Conservation (phyloP, 202 grass and related monocot genomes). For the Bolboschoenoplectus hybrid region DNA sequence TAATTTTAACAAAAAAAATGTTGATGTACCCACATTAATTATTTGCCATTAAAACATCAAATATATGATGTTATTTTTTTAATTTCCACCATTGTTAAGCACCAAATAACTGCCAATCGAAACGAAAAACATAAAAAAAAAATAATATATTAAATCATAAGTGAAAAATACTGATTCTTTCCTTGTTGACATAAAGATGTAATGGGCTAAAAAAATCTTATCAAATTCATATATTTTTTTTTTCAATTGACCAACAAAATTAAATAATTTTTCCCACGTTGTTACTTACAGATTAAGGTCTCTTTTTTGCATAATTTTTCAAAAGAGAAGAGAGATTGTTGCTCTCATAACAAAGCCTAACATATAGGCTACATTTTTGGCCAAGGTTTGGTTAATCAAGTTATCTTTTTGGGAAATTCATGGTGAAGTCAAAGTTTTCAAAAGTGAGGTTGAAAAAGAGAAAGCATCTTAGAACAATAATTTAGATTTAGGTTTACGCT, state of each 20-base stretch:
- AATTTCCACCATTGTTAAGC: not conserved
- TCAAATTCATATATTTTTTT: too few relatives aligned
- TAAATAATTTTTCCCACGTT: too few relatives aligned
- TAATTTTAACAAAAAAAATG: not conserved
- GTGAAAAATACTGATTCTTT: not conserved
- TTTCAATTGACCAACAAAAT: too few relatives aligned
- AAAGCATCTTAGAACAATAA: not conserved
- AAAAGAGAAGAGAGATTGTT: not conserved
- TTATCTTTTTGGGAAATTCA: not conserved
- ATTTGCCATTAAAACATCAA: too few relatives aligned
- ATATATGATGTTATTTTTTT: not conserved
- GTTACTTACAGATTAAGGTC: not conserved
- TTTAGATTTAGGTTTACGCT: not conserved
- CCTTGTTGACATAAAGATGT: too few relatives aligned
- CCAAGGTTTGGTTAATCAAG: not conserved
- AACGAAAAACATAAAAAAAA: not conserved
- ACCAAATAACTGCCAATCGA: not conserved
- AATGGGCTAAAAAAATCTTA: too few relatives aligned
- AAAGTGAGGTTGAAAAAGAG: slow-evolving; percentile 5
- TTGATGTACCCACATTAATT: too few relatives aligned
- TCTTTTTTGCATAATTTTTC: not conserved
- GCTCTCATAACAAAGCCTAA: not conserved
- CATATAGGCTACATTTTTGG: not conserved
- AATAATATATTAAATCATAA: not conserved
- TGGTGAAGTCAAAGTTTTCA: not conserved